Base-by-base conservation (phyloP, 2,329 filamentous ascomycete genomes). In the Trichoderma semiorbis region DNA sequence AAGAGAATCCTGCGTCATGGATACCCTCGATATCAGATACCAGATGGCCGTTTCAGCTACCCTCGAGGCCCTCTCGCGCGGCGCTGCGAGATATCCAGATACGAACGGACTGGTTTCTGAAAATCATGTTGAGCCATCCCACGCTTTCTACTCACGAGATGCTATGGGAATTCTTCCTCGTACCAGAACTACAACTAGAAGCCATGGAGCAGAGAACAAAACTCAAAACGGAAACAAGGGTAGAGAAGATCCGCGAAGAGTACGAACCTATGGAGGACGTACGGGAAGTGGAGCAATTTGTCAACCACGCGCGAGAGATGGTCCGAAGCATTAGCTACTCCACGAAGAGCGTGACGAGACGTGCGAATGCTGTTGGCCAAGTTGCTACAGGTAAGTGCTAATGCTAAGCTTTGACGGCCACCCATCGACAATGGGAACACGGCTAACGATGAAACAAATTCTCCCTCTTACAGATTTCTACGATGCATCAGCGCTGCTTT, bases 131-230 rank as follows among this genome's bases (percentile, higher is more conserved):
- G 30, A 87, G 89, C 10, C 96, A 99, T 78, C 92, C 95, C 4
- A 98, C 96, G 0, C 98, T 99, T 79, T 89, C 94, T 0, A 97
- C 93, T 0, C 97, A 99, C 78, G 96, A 99, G 83, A 94, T 98
- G 80, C 87, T 99, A 2, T 99, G 96, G 97, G 96, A 99, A 77
- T 99, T 99, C 83, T 97, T 99, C 81, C 87, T 99, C 0, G 95
- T 99, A 14, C 96, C 96, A 1, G 96, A 99, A 76, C 89, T 99
- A 64, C 93, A 97, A 79, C 88, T 93, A 0, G 90, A 94, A 24
- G 94, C 95, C 89, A 95, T 98, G 87, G 92, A 93, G 68, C 92
- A 97, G 80, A 90, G 96, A 64, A 97, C 93, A 74, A 90, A 90
- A 70, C 89, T 94, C 73, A 99, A 99, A 82, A 93, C 94, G 5